These are phyloP conservation scores for Termitomyces sp. DNA, from an alignment of 768 basidiomycete genomes.

Conservation along the genomic window DNA sequence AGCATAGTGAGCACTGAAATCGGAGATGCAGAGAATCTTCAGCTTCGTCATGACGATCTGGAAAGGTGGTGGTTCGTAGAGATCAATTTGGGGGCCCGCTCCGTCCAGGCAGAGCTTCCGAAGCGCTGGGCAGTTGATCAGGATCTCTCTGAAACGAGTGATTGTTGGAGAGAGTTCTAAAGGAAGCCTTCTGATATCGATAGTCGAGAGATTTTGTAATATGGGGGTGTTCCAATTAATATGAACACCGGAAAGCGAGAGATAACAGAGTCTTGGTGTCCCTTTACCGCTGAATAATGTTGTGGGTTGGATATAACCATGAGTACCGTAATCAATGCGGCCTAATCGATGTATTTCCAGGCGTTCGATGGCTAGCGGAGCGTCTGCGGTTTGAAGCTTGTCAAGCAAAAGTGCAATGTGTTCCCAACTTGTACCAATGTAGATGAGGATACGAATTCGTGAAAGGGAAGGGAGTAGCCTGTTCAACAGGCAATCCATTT, in stretches of 20 bases:
- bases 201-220: conserved; percentile 48
- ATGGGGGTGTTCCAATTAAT: conserved; percentile 50
- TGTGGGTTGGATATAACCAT: conserved; percentile 24
- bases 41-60: conserved; percentile 47
- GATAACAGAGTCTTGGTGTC: conserved; percentile 38
- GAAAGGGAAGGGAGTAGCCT: conserved; percentile 44
- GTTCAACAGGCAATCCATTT: conserved; percentile 45
- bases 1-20: conserved; percentile 44
- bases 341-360: conserved; percentile 62
- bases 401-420: conserved; percentile 46
- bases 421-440: conserved; percentile 52
- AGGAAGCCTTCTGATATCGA: conserved; percentile 62
- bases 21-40: conserved; percentile 49
- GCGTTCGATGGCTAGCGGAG: conserved; percentile 45
- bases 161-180: conserved; percentile 45
- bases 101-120: conserved; percentile 55
- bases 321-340: conserved; percentile 33
- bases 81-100: conserved; percentile 45
- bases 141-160: conserved; percentile 45
- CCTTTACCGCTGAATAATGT: conserved; percentile 46
- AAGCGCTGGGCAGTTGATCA: conserved; percentile 42
- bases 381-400: conserved; percentile 32
- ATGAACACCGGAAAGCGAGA: conserved; percentile 54
- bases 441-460: conserved; percentile 54
- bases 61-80: conserved; percentile 12